Conservation (phyloP, 1,139 yeast species). For the Sugiyamaella japonica region DNA sequence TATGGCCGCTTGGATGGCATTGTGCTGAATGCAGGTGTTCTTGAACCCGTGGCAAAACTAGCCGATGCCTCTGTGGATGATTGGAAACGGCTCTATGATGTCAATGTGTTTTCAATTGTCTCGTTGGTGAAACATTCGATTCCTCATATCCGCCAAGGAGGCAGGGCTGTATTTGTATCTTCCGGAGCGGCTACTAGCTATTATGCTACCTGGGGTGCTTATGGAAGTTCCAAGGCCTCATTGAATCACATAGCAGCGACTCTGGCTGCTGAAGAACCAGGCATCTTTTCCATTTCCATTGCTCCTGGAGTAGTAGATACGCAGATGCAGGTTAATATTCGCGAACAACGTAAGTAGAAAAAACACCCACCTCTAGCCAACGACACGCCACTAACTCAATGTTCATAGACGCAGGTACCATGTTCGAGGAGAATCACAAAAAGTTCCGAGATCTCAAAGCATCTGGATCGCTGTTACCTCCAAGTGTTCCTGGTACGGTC, state of each 20-base stretch:
- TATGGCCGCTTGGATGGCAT: conserved; percentile 69
- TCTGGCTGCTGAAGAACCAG: conserved; percentile 65
- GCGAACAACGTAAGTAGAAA: conserved; percentile 47
- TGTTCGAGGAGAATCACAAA: conserved; percentile 57
- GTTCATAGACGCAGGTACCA: conserved; percentile 48
- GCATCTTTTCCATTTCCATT: conserved; percentile 60
- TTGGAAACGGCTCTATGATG: conserved; percentile 69
- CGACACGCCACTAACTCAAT: no score
- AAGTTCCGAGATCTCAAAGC: conserved; percentile 62
- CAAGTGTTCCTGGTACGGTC: conserved; percentile 68
- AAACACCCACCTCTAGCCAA: not conserved
- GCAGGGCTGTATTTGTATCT: conserved; percentile 71
- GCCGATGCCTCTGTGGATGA: conserved; percentile 49
- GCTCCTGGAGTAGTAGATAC: conserved; percentile 97
- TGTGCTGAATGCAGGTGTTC: conserved; percentile 83
- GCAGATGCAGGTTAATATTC: conserved; percentile 74
- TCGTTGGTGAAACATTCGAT: conserved; percentile 48
- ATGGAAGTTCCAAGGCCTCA: conserved; percentile 89
- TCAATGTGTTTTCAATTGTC: conserved; percentile 78
- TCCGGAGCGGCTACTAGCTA: conserved; percentile 76
- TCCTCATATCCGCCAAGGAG: conserved; percentile 59
- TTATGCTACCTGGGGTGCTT: conserved; percentile 77
- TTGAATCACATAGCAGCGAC: conserved; percentile 70
- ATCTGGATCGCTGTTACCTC: conserved; percentile 56
- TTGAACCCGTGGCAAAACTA: conserved; percentile 72